Evolutionary conservation across 208 protist genomes (phyloP), one percentile per base, ranked within the genome.

Genomic region (Leishmania braziliensis): DNA sequence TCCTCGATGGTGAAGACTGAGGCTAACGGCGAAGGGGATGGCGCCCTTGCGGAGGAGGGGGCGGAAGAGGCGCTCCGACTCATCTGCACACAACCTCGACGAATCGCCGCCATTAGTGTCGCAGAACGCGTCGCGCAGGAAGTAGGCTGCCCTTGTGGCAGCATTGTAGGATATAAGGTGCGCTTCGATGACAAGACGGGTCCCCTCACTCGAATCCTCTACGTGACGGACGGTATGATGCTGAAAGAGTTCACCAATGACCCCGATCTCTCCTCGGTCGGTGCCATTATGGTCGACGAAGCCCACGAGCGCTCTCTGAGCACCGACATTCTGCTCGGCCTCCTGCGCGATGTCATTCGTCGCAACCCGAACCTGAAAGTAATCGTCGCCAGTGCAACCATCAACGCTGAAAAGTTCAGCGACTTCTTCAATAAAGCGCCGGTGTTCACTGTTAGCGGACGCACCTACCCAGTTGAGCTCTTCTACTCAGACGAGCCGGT

Each of bases 231-330:
- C 92, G 99, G 99, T 75, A 99, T 99, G 95, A 95, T 99, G 85
- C 90, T 99, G 39, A 95, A 99, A 74, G 99, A 99, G 85, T 97
- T 99, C 75, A 88, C 98, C 3, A 91, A 77, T 3, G 98, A 99
- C 80, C 97, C 98, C 0, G 86, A 99, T 80, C 91, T 99, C 36
- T 73, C 70, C 20, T 86, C 80, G 39, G 99, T 99, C 70, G 95
- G 89, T 46, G 96, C 98, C 29, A 98, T 99, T 66, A 99, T 99
- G 88, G 92, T 99, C 14, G 99, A 99, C 89, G 99, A 99, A 89
- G 99, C 99, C 8, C 96, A 98, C 82, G 95, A 98, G 93, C 93
- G 99, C 46, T 99, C 98, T 5, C 92, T 99, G 65, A 94, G 97
- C 87, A 98, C 95, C 8, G 97, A 99, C 80, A 92, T 99, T 70